Base-by-base conservation (phyloP, 2,329 filamentous ascomycete species). In the Fusarium sp. region DNA sequence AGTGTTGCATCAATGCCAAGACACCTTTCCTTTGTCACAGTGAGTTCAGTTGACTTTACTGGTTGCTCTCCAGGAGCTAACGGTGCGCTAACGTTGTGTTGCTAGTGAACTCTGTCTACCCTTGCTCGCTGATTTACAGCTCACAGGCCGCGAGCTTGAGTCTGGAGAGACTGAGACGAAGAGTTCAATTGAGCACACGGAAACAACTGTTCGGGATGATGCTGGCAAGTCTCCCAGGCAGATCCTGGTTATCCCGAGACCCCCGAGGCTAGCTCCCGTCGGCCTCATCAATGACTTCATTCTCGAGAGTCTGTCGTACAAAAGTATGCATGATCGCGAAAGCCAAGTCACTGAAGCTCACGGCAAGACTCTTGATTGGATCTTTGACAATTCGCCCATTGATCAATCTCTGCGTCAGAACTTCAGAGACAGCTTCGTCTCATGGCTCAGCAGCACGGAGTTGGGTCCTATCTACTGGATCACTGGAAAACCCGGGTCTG, bases 321-420 rank as follows among this genome's bases (percentile, higher is more conserved):
- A 77, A 49, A 80, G 74, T 58, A 81, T 81, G 80, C 68, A 75
- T 21, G 78, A 79, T 35, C 74, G 80, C 19, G 79, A 80, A 8
- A 75, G 77, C 8, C 78, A 81, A 60, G 79, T 81, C 19, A 75
- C 77, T 3, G 72, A 77, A 40, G 80, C 80, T 4, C 76, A 81
- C n/a, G 54, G 52, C 5, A 72, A 77, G 10, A 84, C 83, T 0
- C 80, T 84, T 35, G 76, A 82, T 38, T 84, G 83, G 83, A 79
- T 83, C 3, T 83, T 83, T 43, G 66, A 77, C 7, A 54, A 50
- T 23, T 62, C 60, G 1, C 12, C 42, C 5, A 46, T 64, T 4
- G 30, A 33, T 2, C 52, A 72, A 67, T 6, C 60, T 50, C 37
- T 66, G 2, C 43, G 64, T 1, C 50, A 44, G 6, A 35, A 30